Conservation (phyloP, 305 asterid genomes). For the Rubia balearica region DNA sequence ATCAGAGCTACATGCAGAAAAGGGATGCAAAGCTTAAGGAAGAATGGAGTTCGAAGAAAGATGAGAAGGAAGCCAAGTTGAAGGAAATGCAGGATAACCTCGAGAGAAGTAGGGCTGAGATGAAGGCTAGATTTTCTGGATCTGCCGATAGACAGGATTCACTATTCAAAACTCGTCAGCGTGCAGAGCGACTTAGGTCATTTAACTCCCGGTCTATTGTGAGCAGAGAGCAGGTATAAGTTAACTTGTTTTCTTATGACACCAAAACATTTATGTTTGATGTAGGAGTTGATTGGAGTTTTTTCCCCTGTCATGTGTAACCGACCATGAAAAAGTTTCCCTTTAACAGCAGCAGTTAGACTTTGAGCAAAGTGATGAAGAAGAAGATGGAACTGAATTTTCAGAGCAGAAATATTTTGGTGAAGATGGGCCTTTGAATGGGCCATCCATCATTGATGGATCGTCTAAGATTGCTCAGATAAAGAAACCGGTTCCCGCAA, state of each 20-base stretch:
- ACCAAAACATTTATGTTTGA: constrained; percentile 18
- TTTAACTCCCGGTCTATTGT: constrained; percentile 49
- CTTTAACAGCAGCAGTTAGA: constrained; percentile 65
- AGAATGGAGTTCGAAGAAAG: constrained; percentile 79
- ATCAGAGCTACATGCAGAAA: constrained; percentile 63
- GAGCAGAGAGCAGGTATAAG: constrained; percentile 71
- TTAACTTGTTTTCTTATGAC: constrained; percentile 29
- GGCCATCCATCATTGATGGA: constrained; percentile 40
- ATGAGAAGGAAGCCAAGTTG: constrained; percentile 79
- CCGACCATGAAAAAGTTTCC: constrained; percentile 46
- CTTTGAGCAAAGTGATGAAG: constrained; percentile 61
- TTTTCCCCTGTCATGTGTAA: constrained; percentile 38
- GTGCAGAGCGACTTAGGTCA: constrained; percentile 80
- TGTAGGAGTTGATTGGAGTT: constrained; percentile 30
- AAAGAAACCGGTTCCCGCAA: constrained; percentile 52
- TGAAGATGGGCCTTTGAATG: constrained; percentile 35
- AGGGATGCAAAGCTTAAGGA: constrained; percentile 84
- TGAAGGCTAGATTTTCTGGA: constrained; percentile 63
- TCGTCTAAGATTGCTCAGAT: constrained; percentile 36
- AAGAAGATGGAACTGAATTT: constrained; percentile 50
- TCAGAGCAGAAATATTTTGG: constrained; percentile 29
- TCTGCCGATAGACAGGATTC: constrained; percentile 47
- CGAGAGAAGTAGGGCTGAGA: constrained; percentile 69
- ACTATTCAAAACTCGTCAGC: constrained; percentile 38
- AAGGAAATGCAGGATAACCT: constrained; percentile 81